Percentiles rank a stretch among this genome's conserved stretches.
These are phyloP conservation scores for Blastocystis hominis DNA, from an alignment of 352 stramenopile genomes.

Conservation along the genomic window DNA sequence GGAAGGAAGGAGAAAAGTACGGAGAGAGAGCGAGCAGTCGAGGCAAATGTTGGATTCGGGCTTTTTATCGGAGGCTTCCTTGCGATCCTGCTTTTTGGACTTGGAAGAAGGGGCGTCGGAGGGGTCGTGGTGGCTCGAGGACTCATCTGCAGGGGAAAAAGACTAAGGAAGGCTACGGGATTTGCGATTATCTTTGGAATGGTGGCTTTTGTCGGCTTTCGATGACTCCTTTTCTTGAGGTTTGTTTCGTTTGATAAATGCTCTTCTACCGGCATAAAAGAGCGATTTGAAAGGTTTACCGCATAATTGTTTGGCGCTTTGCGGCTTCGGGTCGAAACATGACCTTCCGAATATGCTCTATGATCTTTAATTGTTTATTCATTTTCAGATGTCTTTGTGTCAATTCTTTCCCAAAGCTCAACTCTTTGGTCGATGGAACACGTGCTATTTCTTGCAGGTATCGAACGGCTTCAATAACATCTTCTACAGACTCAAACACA, in stretches of 20 bases:
- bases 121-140: not conserved
- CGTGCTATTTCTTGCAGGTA: not conserved
- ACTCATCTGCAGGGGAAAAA: not conserved
- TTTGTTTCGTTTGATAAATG: not conserved
- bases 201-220: not conserved
- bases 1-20: not conserved
- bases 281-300: not conserved
- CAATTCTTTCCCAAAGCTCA: not conserved
- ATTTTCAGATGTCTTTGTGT: not conserved
- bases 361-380: not conserved
- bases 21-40: conserved; percentile 9
- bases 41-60: not conserved
- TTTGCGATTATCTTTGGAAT: not conserved
- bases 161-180: not conserved
- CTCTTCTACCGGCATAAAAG: not conserved
- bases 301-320: not conserved
- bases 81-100: not conserved
- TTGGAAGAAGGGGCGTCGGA: not conserved
- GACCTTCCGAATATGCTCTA: not conserved
- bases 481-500: not conserved
- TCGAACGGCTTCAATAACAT: not conserved
- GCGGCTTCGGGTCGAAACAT: not conserved
- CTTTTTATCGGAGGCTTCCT: not conserved
- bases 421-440: not conserved
- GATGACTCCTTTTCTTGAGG: not conserved